Base-by-base conservation (phyloP, 768 basidiomycete genomes). In the Aureoboletus auriporus region DNA sequence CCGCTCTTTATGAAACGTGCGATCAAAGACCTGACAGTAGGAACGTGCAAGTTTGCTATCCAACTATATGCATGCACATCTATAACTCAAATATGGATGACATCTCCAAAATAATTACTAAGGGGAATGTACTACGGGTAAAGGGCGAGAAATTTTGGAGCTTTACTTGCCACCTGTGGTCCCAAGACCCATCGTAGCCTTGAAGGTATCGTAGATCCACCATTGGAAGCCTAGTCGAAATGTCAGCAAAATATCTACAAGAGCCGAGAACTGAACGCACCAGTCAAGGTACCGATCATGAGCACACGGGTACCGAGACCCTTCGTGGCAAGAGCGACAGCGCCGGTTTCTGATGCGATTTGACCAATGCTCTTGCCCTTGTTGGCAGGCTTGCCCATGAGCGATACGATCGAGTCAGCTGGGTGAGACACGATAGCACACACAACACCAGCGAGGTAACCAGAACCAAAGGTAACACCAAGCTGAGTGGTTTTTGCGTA, bases 341-440 rank as follows among this genome's bases (percentile, higher is more conserved):
- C 39, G 11, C 89, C 88, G 44, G 84, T 81, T 61, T 93, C 90
- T 31, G 71, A 72, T 27, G 83, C 79, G 54, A 93, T 88, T 52
- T 75, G 57, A 11, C 86, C 87, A 50, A 83, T 65, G 42, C 76
- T 71, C 76, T 92, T 91, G 74, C 89, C 88, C 75, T 80, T 86
- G 78, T 91, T 89, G 55, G 76, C 67, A 52, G 82, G 77, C 78
- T 97, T 97, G 68, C 93, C 92, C 72, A 96, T 92, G 69, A 83
- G 83, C 49, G 93, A 95, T 57, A 96, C 87, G 56, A 97, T 70
- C 35, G 93, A 87, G 69, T 97, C 93, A 58, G 93, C 93, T 41
- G 93, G 93, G 68, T 97, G 93, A 14, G 94, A 97, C 68, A 97
- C 94, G 69, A 93, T 75, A 58, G 94, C 94, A 67, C 92, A 94